Base-by-base conservation (phyloP, 108 stramenopile genomes). In the Epithemia pelagica region DNA sequence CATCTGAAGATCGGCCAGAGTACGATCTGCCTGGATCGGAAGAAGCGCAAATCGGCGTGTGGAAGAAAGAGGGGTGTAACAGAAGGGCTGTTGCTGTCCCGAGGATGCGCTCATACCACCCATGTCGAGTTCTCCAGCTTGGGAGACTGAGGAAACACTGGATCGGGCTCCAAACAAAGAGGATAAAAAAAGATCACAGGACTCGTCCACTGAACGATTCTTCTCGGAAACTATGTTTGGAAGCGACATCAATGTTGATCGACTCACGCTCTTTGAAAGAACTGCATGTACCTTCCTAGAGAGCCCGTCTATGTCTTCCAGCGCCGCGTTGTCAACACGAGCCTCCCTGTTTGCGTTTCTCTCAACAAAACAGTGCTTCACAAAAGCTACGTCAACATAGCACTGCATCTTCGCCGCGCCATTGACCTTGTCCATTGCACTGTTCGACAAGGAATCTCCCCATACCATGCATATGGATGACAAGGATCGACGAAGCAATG, bases 1-100 rank as follows among this genome's bases (percentile, higher is more conserved):
- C 89, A 84, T 8, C 54, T 90, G 89, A 30, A 94, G 68, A 59
- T 91, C 93, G 30, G 73, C 80, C 58, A 91, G 81, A 0, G 84
- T 79, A 27, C 88, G 90, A 65, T 94, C 92, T n/a, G 89, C 69
- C 59, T 89, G 92, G 30, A 94, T 86, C 18, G 92, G 89, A 28
- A 94, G 74, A 33, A 94, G 69, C 27, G 76, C 75, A 58, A 90
- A 94, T 46, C 92, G 80, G 32, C 87, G 67, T 21, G 89, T 84
- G 7, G 92, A 94, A 31, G 78, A 54, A 52, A 94, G 66, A 19
- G 92, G 92, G 51, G 84, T 77, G 67, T 84, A 77, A 31, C 81
- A 55, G 32, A 89, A 66, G 1, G 87, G 69, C 7, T 61, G 64
- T 5, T 70, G 58, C 22, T 56, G 58, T 28, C 62, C 1, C 2